These are phyloP conservation scores for Xerocomellus amylosporus DNA, from an alignment of 768 basidiomycete genomes.

Conservation along the genomic window DNA sequence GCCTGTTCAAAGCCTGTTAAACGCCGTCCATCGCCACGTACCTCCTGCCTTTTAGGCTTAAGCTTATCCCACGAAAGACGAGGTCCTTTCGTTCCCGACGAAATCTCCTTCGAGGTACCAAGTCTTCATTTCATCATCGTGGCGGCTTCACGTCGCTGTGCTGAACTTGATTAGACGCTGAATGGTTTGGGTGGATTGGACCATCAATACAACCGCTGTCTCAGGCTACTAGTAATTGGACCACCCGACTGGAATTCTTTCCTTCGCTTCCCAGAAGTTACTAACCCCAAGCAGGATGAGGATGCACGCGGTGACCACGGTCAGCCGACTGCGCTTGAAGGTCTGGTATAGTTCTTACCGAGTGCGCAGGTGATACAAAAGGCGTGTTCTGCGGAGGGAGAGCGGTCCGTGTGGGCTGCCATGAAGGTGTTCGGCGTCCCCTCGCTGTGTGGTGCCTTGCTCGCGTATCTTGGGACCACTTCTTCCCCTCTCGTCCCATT, in stretches of 20 bases:
- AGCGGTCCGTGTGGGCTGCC: conserved; percentile 6
- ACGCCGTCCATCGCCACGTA: not conserved
- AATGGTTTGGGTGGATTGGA: not conserved
- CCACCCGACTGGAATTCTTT: not conserved
- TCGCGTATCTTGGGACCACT: conserved; percentile 17
- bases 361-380: conserved; percentile 7
- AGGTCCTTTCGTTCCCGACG: too few species aligned
- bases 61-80: not conserved
- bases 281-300: not conserved
- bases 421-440: conserved; percentile 23
- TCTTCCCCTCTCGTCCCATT: conserved; percentile 24
- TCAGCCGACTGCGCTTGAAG: conserved; percentile 9
- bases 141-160: not conserved
- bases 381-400: conserved; percentile 9
- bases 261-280: not conserved
- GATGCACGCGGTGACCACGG: conserved; percentile 5
- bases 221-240: not conserved
- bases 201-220: not conserved
- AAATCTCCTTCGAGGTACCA: not conserved
- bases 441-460: conserved; percentile 18
- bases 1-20: not conserved
- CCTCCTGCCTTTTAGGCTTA: not conserved
- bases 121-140: not conserved
- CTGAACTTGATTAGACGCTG: not conserved
- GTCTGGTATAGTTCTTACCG: not conserved